Evolutionary conservation across 1,284 basidiomycete genomes (phyloP).

Genomic region (Boletus smithii): DNA sequence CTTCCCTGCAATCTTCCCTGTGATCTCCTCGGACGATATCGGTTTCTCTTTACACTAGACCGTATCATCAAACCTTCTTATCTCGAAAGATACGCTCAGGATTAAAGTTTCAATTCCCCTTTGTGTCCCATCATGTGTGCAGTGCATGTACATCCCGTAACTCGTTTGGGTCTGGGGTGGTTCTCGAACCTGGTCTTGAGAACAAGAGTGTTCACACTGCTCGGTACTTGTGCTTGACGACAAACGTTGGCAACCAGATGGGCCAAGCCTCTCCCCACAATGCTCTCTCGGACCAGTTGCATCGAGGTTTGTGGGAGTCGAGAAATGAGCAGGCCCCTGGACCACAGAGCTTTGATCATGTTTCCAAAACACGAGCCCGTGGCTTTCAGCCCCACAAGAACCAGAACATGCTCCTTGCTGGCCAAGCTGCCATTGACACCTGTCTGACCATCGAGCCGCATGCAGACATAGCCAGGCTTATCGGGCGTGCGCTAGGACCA

Average conservation of each 20-base stretch:
- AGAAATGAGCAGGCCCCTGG: too few species aligned
- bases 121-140: constrained; percentile 9
- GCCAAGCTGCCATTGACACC: constrained; percentile 4
- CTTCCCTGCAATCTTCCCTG: not conserved
- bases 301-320: not conserved
- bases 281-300: too few species aligned
- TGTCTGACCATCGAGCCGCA: not conserved
- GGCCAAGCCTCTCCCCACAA: not conserved
- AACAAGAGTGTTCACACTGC: constrained; percentile 2
- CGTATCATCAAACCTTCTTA: too few species aligned
- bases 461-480: too few species aligned
- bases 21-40: constrained; percentile 28
- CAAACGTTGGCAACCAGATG: too few species aligned
- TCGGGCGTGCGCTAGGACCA: too few species aligned
- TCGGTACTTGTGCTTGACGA: constrained; percentile 2
- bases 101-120: constrained; percentile 22
- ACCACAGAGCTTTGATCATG: not conserved
- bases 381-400: not conserved
- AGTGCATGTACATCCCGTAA: constrained; percentile 16
- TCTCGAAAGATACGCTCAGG: constrained; percentile 20
- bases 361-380: not conserved
- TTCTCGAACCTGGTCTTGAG: too few species aligned
- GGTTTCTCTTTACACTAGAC: not conserved
- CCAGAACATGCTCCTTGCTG: not conserved
- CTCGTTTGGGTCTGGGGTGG: constrained; percentile 1